These are phyloP conservation scores for Mallotus nudiflorus DNA, from an alignment of 345 rosid genomes.

Conservation along the genomic window DNA sequence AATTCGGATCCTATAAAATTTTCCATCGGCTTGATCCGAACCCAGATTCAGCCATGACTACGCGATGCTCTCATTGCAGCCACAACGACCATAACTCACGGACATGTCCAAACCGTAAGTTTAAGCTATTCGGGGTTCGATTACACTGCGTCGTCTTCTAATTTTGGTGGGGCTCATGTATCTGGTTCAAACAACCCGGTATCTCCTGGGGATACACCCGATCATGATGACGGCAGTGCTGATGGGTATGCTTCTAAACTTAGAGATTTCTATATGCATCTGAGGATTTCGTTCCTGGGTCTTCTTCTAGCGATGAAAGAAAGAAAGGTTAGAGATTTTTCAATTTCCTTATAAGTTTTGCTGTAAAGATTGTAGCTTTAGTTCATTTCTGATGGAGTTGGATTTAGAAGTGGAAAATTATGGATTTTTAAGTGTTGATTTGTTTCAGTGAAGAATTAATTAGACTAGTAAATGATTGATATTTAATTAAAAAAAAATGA, in stretches of 20 bases:
- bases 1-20: background rate
- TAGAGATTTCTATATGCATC: too few species aligned
- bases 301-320: constrained; percentile 87
- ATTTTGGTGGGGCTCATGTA: constrained; percentile 15
- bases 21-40: too few species aligned
- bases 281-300: constrained; percentile 92
- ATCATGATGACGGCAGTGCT: constrained; percentile 62
- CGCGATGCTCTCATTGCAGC: constrained; percentile 43
- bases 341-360: background rate
- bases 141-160: constrained; percentile 25
- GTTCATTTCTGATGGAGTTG: background rate
- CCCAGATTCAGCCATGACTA: constrained; percentile 23
- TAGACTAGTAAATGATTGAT: too few species aligned
- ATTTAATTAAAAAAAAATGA: too few species aligned
- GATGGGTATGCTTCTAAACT: constrained; percentile 93
- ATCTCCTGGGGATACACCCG: constrained; percentile 66
- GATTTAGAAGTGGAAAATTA: too few species aligned
- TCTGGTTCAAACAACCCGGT: constrained; percentile 50
- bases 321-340: constrained; percentile 65
- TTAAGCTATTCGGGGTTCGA: constrained; percentile 39
- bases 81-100: constrained; percentile 41
- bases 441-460: background rate
- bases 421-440: background rate
- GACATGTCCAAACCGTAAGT: constrained; percentile 37
- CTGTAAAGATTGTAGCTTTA: background rate